Evolutionary conservation across 1,139 yeast species (phyloP), one percentile per base, ranked within the genome.

Genomic region (Pichia inconspicua): DNA sequence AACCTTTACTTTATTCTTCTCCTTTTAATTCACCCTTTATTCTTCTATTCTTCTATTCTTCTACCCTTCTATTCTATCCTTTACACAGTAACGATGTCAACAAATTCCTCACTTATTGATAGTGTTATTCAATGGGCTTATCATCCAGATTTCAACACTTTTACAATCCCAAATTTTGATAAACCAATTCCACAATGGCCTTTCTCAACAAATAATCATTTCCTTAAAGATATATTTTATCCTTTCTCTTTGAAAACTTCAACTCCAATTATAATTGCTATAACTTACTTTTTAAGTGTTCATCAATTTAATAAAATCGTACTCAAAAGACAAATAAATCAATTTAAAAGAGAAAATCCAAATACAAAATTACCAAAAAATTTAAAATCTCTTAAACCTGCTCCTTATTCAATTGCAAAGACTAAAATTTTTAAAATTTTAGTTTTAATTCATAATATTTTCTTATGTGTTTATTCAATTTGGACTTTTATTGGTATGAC

Each of bases 401-500:
- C 78, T 39, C 88, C 90, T 2, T 71, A 69, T 52, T 55, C 66
- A 25, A 67, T 83, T 50, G 70, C 86, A 25, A 71, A 67, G 44
- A 69, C 75, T 17, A 51, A 57, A 2, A 43, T 66, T 31, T 83
- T 83, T 71, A 77, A 77, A 60, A 48, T 68, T 40, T 72, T 82
- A 51, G 88, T 83, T 17, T 63, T 82, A 22, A 58, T 78, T 40
- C 92, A 83, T 66, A 83, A 83, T 61, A 59, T 79, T 22, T 74
- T 77, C 43, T 73, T 83, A 44, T 82, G 88, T 61, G 65, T 71
- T 30, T 83, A 82, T 67, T 81, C 88, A 5, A 75, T 77, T 32
- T 82, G 88, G 88, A 82, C 89, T 7, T 82, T 82, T 56, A 47
- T 78, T 17, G 87, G 88, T n/a, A 81, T 82, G 81, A 64, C 76